Percentiles rank a stretch among this genome's conserved stretches.
Evolutionary conservation across 441 rosid species (phyloP).

Genomic region (Eruca vesicaria): DNA sequence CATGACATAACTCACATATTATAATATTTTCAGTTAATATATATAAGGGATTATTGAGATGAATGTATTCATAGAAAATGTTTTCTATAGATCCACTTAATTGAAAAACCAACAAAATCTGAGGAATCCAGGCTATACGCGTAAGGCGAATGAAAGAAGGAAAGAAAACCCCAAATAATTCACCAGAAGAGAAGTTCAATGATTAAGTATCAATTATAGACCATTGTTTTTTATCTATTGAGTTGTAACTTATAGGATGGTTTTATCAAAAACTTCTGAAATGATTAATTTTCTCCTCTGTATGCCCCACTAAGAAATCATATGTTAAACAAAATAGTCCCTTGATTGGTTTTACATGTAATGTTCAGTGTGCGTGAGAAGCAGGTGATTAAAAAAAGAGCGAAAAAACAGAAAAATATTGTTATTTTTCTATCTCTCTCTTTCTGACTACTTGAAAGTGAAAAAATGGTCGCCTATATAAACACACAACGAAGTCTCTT

Average conservation of each 20-base stretch:
- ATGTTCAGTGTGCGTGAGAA: conserved; percentile 22
- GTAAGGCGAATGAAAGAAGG: too few species aligned
- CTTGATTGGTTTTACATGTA: conserved; percentile 4
- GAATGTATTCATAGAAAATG: too few species aligned
- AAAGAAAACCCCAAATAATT: background rate
- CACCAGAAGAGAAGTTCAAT: background rate
- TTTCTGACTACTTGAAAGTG: background rate
- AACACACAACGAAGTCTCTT: background rate
- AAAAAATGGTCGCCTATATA: conserved; percentile 10
- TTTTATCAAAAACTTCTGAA: background rate
- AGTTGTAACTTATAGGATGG: background rate
- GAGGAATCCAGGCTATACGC: too few species aligned
- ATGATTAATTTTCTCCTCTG: background rate
- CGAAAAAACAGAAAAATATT: background rate
- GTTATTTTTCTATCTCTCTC: background rate
- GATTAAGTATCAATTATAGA: conserved; percentile 5
- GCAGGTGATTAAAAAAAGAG: conserved; percentile 5
- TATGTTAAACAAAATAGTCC: background rate
- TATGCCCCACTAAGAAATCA: background rate
- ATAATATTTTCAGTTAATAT: too few species aligned
- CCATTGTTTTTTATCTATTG: background rate
- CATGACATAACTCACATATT: too few species aligned
- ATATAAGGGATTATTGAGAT: too few species aligned
- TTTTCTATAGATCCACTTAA: too few species aligned
- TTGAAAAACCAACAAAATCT: too few species aligned